These are phyloP conservation scores for Plantago coronopus DNA, from an alignment of 305 asterid species.

Conservation along the genomic window DNA sequence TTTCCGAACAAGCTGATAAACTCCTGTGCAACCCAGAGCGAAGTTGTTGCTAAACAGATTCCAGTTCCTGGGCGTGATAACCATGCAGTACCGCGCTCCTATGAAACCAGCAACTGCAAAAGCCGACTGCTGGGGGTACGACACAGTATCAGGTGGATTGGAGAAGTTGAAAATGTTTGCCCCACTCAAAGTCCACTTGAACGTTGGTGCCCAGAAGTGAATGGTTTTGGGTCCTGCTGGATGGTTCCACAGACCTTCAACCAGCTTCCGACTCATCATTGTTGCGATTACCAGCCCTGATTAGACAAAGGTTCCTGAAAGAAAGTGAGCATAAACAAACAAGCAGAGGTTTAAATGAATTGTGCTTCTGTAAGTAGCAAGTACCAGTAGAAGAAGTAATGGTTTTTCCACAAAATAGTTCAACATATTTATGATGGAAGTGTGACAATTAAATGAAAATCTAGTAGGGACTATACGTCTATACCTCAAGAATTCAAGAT, in stretches of 20 bases:
- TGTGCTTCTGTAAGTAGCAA: too few species aligned
- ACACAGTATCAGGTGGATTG: constrained; percentile 29
- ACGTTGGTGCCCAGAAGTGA: constrained; percentile 41
- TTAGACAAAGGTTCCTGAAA: background rate
- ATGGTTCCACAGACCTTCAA: constrained; percentile 31
- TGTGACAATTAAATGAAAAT: too few species aligned
- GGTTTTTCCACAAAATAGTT: too few species aligned
- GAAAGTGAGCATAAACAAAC: background rate
- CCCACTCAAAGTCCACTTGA: constrained; percentile 35
- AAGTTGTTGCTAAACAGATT: constrained; percentile 30
- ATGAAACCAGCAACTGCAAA: constrained; percentile 30
- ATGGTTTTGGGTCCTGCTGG: constrained; percentile 43
- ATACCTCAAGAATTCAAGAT: too few species aligned
- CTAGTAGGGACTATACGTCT: too few species aligned
- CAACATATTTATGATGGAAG: too few species aligned
- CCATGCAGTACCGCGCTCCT: constrained; percentile 35
- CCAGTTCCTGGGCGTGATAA: constrained; percentile 35
- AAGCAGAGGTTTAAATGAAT: too few species aligned
- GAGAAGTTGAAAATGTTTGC: constrained; percentile 37
- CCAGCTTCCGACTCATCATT: constrained; percentile 4
- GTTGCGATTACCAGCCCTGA: background rate
- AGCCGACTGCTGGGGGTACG: constrained; percentile 38
- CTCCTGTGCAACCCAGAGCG: constrained; percentile 32
- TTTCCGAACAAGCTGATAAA: constrained; percentile 28
- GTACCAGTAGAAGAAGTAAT: too few species aligned